Percentiles rank a stretch among this genome's conserved stretches.
phyloP scores from a whole-genome alignment of 768 basidiomycete genomes.

The Rhizopogon vesiculosus region DNA sequence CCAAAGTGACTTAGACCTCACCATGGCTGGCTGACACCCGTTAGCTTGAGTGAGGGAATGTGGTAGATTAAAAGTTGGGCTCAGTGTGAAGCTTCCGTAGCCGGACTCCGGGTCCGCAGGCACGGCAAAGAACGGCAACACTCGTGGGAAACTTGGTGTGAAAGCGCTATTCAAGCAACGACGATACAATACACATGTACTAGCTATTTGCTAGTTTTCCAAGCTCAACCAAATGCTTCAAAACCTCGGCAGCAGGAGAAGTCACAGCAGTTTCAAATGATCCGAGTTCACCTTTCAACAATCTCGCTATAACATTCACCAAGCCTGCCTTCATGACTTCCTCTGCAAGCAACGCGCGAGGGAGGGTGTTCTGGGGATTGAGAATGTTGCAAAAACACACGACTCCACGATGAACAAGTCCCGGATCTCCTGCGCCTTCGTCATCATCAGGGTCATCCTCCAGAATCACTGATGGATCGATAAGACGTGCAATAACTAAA shows the following conservation, averaged over 20 bases:
- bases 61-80: neutral
- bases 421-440: constrained; percentile 38
- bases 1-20: neutral
- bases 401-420: constrained; percentile 73
- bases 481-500: constrained; percentile 60
- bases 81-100: neutral
- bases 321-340: constrained; percentile 54
- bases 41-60: neutral
- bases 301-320: constrained; percentile 42
- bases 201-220: neutral
- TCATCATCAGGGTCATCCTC: constrained; percentile 32
- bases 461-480: constrained; percentile 49
- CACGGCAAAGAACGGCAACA: neutral
- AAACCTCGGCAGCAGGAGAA: constrained; percentile 45
- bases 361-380: constrained; percentile 36
- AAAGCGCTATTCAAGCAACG: too few species aligned
- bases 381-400: constrained; percentile 68
- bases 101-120: neutral
- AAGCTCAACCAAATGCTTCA: constrained; percentile 36
- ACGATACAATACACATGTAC: too few species aligned
- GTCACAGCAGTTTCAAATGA: constrained; percentile 34
- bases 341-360: constrained; percentile 39
- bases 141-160: neutral
- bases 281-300: constrained; percentile 40
- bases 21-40: neutral